Conservation (phyloP, 2,329 filamentous ascomycete genomes). For the Leptographium lundbergii region DNA sequence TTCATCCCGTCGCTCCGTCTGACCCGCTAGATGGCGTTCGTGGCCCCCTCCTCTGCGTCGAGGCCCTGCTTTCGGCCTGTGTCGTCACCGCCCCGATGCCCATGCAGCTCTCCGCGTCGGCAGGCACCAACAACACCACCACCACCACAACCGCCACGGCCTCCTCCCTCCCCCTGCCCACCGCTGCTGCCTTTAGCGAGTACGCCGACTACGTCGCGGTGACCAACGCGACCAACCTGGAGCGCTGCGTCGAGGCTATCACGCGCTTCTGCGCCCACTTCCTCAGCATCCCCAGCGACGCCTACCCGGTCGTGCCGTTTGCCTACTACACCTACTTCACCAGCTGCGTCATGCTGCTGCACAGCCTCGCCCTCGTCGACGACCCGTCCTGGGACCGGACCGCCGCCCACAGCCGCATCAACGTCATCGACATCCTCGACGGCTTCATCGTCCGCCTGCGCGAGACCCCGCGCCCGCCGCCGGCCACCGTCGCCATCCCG, state of each 20-base stretch:
- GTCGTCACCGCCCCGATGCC: constrained; percentile 9
- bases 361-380: constrained; percentile 20
- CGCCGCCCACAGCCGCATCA: constrained; percentile 18
- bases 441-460: constrained; percentile 13
- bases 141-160: background rate
- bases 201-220: constrained; percentile 5
- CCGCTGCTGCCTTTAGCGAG: background rate
- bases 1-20: background rate
- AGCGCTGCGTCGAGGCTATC: constrained; percentile 14
- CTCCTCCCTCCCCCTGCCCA: background rate
- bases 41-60: constrained; percentile 22
- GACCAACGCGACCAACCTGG: constrained; percentile 8
- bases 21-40: constrained; percentile 20
- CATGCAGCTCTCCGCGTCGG: background rate
- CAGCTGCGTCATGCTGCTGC: constrained; percentile 20
- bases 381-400: constrained; percentile 26
- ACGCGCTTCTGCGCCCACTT: constrained; percentile 22
- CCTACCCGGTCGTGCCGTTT: constrained; percentile 22
- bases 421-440: constrained; percentile 20
- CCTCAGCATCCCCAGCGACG: constrained; percentile 16
- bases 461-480: constrained; percentile 8
- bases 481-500: background rate
- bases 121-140: too few species aligned
- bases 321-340: constrained; percentile 21
- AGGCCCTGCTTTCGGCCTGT: constrained; percentile 25